phyloP scores from a whole-genome alignment of 495 filamentous ascomycete genomes.

The Clavariopsis aquatica region DNA sequence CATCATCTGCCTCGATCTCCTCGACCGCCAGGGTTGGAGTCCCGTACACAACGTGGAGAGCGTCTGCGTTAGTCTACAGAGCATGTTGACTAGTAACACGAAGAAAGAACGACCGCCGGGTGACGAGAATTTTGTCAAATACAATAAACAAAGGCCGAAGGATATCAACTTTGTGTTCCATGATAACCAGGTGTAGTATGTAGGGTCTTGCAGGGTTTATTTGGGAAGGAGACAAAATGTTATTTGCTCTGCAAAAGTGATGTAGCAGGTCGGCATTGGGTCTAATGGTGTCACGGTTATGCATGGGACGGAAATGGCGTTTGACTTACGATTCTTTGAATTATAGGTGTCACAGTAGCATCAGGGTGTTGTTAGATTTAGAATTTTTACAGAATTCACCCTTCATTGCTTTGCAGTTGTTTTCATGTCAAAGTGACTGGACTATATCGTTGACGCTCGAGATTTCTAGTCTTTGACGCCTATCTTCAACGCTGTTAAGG shows the following conservation, averaged over 20 bases:
- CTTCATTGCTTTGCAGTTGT: not conserved
- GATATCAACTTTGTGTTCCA: conserved; percentile 75
- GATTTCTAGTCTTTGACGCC: too few relatives aligned
- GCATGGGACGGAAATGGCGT: not conserved
- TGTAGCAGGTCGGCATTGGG: too few relatives aligned
- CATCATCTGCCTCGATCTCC: conserved; percentile 94
- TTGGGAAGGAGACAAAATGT: not conserved
- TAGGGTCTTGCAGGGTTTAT: too few relatives aligned
- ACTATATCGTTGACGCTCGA: too few relatives aligned
- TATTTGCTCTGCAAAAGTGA: too few relatives aligned
- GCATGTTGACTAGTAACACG: conserved; percentile 93
- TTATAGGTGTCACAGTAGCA: not conserved
- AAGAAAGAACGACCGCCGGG: conserved; percentile 81
- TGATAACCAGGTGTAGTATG: conserved; percentile 27
- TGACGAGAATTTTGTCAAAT: conserved; percentile 79
- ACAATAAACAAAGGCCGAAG: conserved; percentile 72
- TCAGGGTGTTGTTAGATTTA: not conserved
- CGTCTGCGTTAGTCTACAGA: conserved; percentile 96
- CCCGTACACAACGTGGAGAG: conserved; percentile 97
- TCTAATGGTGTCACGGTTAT: not conserved
- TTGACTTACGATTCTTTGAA: not conserved
- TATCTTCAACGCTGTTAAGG: too few relatives aligned
- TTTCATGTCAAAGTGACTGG: too few relatives aligned
- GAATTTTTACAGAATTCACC: not conserved
- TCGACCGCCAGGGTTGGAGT: conserved; percentile 85